Evolutionary conservation across 164 flowering plant species (phyloP).

Genomic region (Piper longum): DNA sequence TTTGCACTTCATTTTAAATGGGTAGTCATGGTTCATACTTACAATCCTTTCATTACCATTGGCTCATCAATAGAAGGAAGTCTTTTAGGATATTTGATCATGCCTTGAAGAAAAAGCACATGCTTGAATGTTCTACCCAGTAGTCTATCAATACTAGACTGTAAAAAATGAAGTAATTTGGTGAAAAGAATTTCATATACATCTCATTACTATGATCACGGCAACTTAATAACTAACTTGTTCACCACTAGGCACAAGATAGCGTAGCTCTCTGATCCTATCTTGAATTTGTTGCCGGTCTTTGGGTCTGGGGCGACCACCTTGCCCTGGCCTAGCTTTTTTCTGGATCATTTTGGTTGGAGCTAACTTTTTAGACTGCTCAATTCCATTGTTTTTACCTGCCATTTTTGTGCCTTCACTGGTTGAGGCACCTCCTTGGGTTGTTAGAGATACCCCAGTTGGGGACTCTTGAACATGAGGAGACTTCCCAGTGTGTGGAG

Average conservation of each 20-base stretch:
- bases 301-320: conserved; percentile 58
- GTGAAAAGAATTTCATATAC: neutral
- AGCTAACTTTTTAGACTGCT: conserved; percentile 13
- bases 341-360: conserved; percentile 21
- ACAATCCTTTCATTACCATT: conserved; percentile 23
- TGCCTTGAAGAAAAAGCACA: conserved; percentile 51
- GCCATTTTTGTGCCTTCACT: conserved; percentile 43
- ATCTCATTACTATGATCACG: neutral
- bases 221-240: conserved; percentile 25
- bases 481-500: conserved; percentile 8
- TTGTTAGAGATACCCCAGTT: conserved; percentile 22
- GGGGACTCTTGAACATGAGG: conserved; percentile 2
- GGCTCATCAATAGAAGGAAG: conserved; percentile 22
- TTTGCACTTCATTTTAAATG: neutral
- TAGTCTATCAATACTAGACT: conserved; percentile 92
- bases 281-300: conserved; percentile 93
- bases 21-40: too few species aligned
- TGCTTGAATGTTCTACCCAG: conserved; percentile 67
- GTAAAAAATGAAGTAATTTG: conserved; percentile 11
- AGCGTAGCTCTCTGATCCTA: conserved; percentile 66
- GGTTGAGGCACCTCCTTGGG: conserved; percentile 37
- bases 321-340: conserved; percentile 28
- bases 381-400: conserved; percentile 13
- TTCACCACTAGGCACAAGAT: conserved; percentile 69
- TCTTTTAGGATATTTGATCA: conserved; percentile 57